Evolutionary conservation across 2,329 filamentous ascomycete genomes (phyloP).

Genomic region (Stemphylium vesicarium): DNA sequence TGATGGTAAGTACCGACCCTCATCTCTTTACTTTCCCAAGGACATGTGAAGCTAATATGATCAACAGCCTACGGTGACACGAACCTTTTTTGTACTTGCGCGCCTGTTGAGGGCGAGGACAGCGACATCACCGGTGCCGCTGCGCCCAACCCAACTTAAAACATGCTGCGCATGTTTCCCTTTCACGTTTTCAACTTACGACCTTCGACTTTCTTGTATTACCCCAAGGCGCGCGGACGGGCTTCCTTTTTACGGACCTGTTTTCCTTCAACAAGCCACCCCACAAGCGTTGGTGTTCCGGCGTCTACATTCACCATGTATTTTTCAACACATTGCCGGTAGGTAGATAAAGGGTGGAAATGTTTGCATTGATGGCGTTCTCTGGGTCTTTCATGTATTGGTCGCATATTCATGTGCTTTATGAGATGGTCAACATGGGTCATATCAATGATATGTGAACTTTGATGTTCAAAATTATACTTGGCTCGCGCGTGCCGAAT

Average conservation of each 20-base stretch:
- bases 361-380: too few relatives aligned
- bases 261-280: slow-evolving; percentile 5
- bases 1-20: slow-evolving; percentile 68
- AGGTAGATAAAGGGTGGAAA: too few relatives aligned
- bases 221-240: too few relatives aligned
- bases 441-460: too few relatives aligned
- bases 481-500: too few relatives aligned
- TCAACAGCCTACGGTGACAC: slow-evolving; percentile 79
- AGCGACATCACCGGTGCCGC: slow-evolving; percentile 42
- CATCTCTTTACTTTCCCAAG: background rate
- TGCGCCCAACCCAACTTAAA: slow-evolving; percentile 42
- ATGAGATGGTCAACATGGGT: too few relatives aligned
- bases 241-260: too few relatives aligned
- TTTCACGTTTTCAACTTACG: background rate
- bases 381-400: too few relatives aligned
- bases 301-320: background rate
- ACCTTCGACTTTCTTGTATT: background rate
- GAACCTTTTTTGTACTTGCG: slow-evolving; percentile 94
- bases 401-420: too few relatives aligned
- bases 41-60: slow-evolving; percentile 26
- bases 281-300: slow-evolving; percentile 1
- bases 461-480: too few relatives aligned
- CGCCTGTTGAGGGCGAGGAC: slow-evolving; percentile 69
- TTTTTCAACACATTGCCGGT: too few relatives aligned
- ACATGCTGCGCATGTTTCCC: background rate